A percentile compares a stretch with the other conserved stretches of the same genome.
These are phyloP conservation scores for Auxenochlorella protothecoides DNA, from an alignment of 139 green algal genomes.

Conservation along the genomic window DNA sequence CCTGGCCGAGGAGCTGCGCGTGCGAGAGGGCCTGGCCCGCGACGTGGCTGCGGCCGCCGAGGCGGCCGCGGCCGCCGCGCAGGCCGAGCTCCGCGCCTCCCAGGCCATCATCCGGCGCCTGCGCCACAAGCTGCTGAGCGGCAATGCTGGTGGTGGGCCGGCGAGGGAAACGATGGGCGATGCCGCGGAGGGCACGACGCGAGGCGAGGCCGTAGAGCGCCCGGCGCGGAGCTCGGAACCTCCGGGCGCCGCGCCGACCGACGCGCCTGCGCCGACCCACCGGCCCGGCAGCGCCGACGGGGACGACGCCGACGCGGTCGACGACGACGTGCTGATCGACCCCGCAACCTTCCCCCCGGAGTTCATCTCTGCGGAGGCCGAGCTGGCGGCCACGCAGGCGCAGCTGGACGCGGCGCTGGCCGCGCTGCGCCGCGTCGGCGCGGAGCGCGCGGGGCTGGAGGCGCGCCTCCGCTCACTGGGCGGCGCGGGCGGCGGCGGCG, in stretches of 20 bases:
- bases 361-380: neutral
- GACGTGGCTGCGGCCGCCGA: neutral
- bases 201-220: too few relatives aligned
- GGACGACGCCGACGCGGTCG: neutral
- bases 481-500: neutral
- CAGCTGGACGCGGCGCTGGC: conserved; percentile 8
- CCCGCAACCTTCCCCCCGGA: neutral
- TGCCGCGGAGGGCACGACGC: too few relatives aligned
- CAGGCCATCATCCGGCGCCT: too few relatives aligned
- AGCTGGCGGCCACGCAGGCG: conserved; percentile 1
- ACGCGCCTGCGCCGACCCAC: too few relatives aligned
- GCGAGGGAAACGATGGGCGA: too few relatives aligned
- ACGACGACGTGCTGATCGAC: neutral
- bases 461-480: neutral
- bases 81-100: too few relatives aligned
- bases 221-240: too few relatives aligned
- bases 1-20: conserved; percentile 22
- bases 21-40: conserved; percentile 10
- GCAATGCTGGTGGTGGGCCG: too few relatives aligned
- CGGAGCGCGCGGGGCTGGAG: neutral
- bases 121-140: too few relatives aligned
- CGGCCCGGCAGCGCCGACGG: too few relatives aligned
- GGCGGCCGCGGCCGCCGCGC: neutral
- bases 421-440: neutral
- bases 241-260: too few relatives aligned